Conservation (phyloP, 1,139 yeast genomes). For the Debaryomyces udenii region DNA sequence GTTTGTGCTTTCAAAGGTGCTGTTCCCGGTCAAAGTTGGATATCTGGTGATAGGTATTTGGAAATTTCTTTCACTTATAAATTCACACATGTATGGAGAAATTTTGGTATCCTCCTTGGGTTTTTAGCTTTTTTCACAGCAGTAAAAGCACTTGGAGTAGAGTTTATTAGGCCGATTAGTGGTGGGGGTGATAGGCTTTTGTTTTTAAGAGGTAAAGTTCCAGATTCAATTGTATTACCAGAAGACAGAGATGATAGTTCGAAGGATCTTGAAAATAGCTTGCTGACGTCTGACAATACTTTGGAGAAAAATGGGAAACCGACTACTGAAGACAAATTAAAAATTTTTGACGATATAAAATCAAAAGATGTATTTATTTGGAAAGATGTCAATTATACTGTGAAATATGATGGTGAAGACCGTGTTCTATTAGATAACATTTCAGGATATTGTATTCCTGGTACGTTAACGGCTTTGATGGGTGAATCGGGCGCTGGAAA, state of each 20-base stretch:
- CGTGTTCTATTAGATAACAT: conserved; percentile 57
- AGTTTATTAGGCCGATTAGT: conserved; percentile 51
- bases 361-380: conserved; percentile 43
- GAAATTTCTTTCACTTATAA: conserved; percentile 43
- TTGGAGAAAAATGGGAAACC: conserved; percentile 31
- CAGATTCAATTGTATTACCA: conserved; percentile 27
- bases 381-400: conserved; percentile 46
- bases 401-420: conserved; percentile 41
- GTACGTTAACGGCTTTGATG: conserved; percentile 72
- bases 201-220: conserved; percentile 58
- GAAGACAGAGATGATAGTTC: conserved; percentile 18
- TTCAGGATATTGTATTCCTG: conserved; percentile 69
- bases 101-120: conserved; percentile 61
- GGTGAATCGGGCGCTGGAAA: conserved; percentile 76
- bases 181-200: conserved; percentile 63
- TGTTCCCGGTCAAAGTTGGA: conserved; percentile 43
- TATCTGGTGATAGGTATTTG: conserved; percentile 53
- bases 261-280: conserved; percentile 9
- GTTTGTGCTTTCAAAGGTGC: conserved; percentile 58
- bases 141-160: conserved; percentile 51
- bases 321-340: conserved; percentile 28
- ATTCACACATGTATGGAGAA: conserved; percentile 62
- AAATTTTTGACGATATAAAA: conserved; percentile 25
- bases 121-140: conserved; percentile 54
- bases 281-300: conserved; percentile 6